Conservation (phyloP, 192 early-diverging fungal species). For the Podila minutissima region DNA sequence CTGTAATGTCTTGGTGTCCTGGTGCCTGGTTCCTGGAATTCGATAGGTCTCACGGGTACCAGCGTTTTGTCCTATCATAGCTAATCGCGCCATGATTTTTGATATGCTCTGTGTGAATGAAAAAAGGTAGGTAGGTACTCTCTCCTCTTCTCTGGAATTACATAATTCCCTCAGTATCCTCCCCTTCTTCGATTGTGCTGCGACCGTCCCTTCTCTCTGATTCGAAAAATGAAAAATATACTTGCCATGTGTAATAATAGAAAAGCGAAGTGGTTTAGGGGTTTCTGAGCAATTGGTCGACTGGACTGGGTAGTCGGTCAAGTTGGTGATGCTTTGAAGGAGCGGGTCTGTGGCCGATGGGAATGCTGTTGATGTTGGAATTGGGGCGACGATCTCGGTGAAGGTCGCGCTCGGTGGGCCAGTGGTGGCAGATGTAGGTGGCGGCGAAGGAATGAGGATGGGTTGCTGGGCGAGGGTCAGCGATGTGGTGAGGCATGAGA, state of each 20-base stretch:
- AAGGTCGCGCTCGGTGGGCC: no score
- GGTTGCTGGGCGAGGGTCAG: background rate
- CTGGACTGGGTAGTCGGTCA: background rate
- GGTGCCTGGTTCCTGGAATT: background rate
- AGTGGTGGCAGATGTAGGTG: no score
- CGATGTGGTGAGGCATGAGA: background rate
- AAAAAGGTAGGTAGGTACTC: no score
- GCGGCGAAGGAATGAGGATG: background rate
- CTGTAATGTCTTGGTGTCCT: background rate
- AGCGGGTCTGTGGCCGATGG: background rate
- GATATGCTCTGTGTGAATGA: background rate
- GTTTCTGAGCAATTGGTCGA: conserved; percentile 11
- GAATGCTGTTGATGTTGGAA: no score
- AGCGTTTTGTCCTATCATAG: no score
- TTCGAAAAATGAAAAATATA: background rate
- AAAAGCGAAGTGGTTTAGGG: conserved; percentile 8
- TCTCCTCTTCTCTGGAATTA: no score
- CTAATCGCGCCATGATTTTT: background rate
- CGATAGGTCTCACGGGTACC: background rate
- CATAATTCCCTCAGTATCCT: no score
- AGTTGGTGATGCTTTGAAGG: background rate
- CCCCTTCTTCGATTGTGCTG: background rate
- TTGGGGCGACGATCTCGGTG: no score
- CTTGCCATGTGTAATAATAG: conserved; percentile 33
- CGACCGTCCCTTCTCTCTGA: background rate